phyloP scores from a whole-genome alignment of 2,329 filamentous ascomycete species.

The Neofusicoccum umdonicola region DNA sequence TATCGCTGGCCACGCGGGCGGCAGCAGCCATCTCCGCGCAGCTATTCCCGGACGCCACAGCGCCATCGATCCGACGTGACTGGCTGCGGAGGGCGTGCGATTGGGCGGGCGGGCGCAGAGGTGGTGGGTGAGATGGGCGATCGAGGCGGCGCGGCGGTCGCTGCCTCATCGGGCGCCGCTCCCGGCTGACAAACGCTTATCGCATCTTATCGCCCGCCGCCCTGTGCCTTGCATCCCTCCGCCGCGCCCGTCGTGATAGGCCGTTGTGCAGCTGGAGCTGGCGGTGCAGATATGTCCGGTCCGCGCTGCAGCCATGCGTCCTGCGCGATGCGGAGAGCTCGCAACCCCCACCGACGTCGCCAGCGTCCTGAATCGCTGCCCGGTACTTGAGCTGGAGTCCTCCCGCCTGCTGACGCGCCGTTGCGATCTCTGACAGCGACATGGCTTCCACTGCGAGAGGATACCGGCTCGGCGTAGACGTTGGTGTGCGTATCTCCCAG shows the following conservation, averaged over 20 bases:
- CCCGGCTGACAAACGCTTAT: neutral
- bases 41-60: neutral
- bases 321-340: no score
- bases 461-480: slow-evolving; percentile 28
- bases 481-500: slow-evolving; percentile 21
- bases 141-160: neutral
- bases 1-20: neutral
- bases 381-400: no score
- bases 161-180: neutral
- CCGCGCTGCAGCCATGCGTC: no score
- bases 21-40: neutral
- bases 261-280: no score
- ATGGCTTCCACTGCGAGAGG: slow-evolving; percentile 15
- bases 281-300: neutral
- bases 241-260: neutral
- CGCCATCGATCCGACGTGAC: neutral
- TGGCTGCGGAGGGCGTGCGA: neutral
- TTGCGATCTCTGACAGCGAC: neutral
- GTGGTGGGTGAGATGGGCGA: neutral
- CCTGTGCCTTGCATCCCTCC: neutral
- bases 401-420: no score
- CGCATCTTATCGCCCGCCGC: neutral
- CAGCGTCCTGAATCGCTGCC: no score
- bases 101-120: neutral
- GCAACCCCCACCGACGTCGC: no score